These are phyloP conservation scores for Phylloporus sp. DNA, from an alignment of 768 basidiomycete species.

Conservation along the genomic window DNA sequence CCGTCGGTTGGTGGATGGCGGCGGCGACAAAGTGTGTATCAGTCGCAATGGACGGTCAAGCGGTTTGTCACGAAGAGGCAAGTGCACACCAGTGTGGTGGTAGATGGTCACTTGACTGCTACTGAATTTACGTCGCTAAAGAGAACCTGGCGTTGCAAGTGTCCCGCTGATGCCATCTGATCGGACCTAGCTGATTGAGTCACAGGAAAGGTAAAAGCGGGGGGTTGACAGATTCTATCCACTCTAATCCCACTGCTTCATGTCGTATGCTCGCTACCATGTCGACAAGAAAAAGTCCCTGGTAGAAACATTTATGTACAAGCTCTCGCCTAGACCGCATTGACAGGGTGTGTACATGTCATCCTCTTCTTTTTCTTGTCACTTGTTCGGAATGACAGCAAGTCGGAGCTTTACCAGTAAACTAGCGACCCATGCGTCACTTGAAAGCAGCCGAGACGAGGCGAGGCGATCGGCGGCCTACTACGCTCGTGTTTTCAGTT, in stretches of 20 bases:
- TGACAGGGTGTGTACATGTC: neutral
- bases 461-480: neutral
- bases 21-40: slow-evolving; percentile 6
- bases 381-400: neutral
- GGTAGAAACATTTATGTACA: neutral
- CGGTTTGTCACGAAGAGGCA: neutral
- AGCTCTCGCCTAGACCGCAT: neutral
- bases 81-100: neutral
- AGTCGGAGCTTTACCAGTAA: neutral
- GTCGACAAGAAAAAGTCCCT: neutral
- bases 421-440: too few species aligned
- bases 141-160: neutral
- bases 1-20: slow-evolving; percentile 3
- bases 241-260: slow-evolving; percentile 1
- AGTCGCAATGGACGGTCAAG: neutral
- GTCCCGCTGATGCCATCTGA: neutral
- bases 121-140: neutral
- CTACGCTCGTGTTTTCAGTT: neutral
- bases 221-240: neutral
- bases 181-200: too few species aligned
- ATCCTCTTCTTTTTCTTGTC: neutral
- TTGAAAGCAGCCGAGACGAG: too few species aligned
- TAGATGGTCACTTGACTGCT: neutral
- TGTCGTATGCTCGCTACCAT: neutral
- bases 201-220: too few species aligned